Percentiles rank a stretch among this genome's conserved stretches.
These are phyloP conservation scores for Euphorbia neoarborescens DNA, from an alignment of 441 rosid genomes.

Conservation along the genomic window DNA sequence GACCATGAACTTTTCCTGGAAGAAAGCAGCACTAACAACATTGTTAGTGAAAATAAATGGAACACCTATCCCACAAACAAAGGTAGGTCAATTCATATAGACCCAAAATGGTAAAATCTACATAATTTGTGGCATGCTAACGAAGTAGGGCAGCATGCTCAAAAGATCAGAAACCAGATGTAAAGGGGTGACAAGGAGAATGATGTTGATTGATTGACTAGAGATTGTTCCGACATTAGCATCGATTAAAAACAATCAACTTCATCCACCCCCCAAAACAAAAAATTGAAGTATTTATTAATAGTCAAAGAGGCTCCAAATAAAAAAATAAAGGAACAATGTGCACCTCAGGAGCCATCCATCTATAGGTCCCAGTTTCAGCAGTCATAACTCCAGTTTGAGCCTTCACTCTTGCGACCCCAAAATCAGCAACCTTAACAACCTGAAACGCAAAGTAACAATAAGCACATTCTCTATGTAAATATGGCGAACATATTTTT, in stretches of 20 bases:
- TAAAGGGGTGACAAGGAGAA: background rate
- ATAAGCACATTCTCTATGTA: background rate
- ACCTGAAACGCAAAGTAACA: conserved; percentile 36
- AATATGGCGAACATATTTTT: background rate
- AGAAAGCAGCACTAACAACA: background rate
- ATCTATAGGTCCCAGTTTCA: conserved; percentile 95
- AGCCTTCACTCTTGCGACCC: conserved; percentile 90
- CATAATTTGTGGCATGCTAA: background rate
- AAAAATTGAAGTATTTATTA: background rate
- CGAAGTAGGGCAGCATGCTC: background rate
- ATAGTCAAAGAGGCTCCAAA: background rate
- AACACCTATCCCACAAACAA: background rate
- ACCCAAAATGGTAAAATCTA: background rate
- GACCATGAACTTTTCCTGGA: background rate
- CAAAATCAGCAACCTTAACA: conserved; percentile 96
- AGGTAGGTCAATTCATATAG: background rate
- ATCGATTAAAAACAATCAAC: background rate
- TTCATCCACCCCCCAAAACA: background rate
- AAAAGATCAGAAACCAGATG: background rate
- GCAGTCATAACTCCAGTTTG: conserved; percentile 97
- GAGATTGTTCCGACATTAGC: background rate
- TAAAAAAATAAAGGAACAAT: conserved; percentile 1
- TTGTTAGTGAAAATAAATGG: background rate
- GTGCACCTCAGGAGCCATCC: conserved; percentile 99
- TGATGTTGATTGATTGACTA: background rate